Base-by-base conservation (phyloP, 345 rosid species). In the Murraya paniculata region DNA sequence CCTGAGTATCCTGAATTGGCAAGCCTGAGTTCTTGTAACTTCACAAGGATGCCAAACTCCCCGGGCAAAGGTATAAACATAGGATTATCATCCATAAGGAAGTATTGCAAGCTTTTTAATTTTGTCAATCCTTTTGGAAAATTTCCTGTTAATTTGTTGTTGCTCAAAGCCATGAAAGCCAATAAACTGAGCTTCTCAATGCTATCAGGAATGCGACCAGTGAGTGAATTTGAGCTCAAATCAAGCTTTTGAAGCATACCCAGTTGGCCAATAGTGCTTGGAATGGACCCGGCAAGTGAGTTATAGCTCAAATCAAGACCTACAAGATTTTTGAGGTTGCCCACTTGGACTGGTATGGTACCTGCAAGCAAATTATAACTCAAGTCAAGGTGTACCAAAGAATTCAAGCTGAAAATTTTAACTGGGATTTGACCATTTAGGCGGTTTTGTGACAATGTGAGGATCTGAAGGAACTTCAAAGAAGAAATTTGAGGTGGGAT, bases 241-340 rank as follows among this genome's bases (percentile, higher is more conserved):
- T 94, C 98, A 53, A 94, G 98, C 80, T 95, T 95, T 73, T 90
- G 98, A 79, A 95, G 97, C 86, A 79, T 62, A 79, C 82, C 85
- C 78, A 95, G 85, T 55, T 90, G 86, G 38, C 97, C 88, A 64
- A 93, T 89, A 60, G 93, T 71, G 7, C 13, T 33, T 16, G 98
- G 98, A 64, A 95, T 90, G 1, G 65, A 9, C 8, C 98, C 98
- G 8, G 78, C 61, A 4, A 95, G 67, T 0, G 86, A 84, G 74
- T 95, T 95, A 68, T 91, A 91, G 90, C 98, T 93, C 64, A 95
- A 81, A 79, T 95, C 98, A 68, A 95, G 90, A 7, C 93, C 97
- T 5, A 82, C 78, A 39, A 95, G 91, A 83, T 81, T 87, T 48
- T 75, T 85, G 67, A 95, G 89, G 68, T 81, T 78, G 28, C 97